Conservation (phyloP, 257 asterid species). For the Solanum corneliomulleri region DNA sequence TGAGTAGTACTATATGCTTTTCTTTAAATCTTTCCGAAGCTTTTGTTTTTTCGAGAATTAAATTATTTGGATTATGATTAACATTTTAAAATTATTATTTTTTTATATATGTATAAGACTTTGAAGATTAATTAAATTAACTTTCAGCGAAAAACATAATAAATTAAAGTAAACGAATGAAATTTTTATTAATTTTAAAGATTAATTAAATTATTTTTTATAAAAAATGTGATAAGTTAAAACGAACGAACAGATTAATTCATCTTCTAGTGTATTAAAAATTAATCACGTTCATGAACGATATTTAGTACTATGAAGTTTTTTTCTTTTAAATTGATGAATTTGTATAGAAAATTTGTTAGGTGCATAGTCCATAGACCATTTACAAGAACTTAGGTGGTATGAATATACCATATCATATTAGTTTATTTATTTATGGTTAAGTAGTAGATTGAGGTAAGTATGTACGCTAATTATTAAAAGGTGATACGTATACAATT, state of each 20-base stretch:
- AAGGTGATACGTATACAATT: fast-evolving
- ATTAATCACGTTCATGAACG: not conserved
- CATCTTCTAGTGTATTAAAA: not conserved
- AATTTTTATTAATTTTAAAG: not conserved
- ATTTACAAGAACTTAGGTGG: not conserved
- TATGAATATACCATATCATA: not conserved
- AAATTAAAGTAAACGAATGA: too few species aligned
- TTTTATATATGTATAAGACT: too few species aligned
- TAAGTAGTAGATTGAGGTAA: not conserved
- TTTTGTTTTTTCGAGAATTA: not conserved
- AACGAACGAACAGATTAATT: not conserved
- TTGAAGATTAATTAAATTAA: too few species aligned
- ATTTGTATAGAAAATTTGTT: not conserved
- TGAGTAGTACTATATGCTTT: not conserved
- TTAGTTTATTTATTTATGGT: not conserved
- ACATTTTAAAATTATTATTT: too few species aligned
- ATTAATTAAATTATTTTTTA: not conserved
- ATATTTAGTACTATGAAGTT: not conserved
- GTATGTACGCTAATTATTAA: too few species aligned
- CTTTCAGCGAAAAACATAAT: fast-evolving
- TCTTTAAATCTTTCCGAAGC: not conserved
- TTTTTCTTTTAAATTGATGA: not conserved
- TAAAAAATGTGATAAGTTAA: not conserved
- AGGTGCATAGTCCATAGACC: not conserved
- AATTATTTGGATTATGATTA: too few species aligned